phyloP scores from a whole-genome alignment of 2,329 filamentous ascomycete genomes.

The Pseudogymnoascus pannorum region DNA sequence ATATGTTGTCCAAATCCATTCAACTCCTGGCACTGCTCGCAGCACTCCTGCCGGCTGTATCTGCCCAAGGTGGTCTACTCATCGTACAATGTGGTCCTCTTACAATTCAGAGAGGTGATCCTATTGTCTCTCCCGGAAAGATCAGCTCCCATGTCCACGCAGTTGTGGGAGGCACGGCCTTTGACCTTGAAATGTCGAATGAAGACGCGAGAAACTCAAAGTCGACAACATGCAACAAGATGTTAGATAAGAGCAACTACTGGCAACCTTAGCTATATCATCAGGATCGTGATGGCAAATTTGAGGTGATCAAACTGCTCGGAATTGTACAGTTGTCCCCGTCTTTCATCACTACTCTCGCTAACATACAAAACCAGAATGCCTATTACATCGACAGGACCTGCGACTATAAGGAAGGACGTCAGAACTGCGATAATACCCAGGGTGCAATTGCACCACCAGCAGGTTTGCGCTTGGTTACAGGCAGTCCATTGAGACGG shows the following conservation, averaged over 20 bases:
- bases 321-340: slow-evolving; percentile 14
- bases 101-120: slow-evolving; percentile 9
- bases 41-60: too few species aligned
- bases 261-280: slow-evolving; percentile 18
- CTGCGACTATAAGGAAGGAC: not conserved
- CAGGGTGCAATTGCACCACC: slow-evolving; percentile 12
- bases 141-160: not conserved
- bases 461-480: slow-evolving; percentile 18
- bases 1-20: too few species aligned
- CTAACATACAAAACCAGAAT: slow-evolving; percentile 9
- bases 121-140: too few species aligned
- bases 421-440: not conserved
- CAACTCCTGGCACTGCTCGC: too few species aligned
- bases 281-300: slow-evolving; percentile 13
- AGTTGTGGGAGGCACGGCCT: slow-evolving; percentile 1
- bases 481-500: slow-evolving; percentile 16
- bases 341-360: too few species aligned
- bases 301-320: slow-evolving; percentile 13
- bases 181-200: slow-evolving; percentile 1
- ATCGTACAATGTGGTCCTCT: slow-evolving; percentile 10
- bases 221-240: slow-evolving; percentile 17
- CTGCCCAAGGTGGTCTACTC: not conserved
- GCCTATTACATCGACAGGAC: slow-evolving; percentile 20
- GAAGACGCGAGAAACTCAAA: slow-evolving; percentile 14
- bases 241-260: slow-evolving; percentile 18